Evolutionary conservation across 345 rosid genomes (phyloP).

Genomic region (Salix suchowensis): DNA sequence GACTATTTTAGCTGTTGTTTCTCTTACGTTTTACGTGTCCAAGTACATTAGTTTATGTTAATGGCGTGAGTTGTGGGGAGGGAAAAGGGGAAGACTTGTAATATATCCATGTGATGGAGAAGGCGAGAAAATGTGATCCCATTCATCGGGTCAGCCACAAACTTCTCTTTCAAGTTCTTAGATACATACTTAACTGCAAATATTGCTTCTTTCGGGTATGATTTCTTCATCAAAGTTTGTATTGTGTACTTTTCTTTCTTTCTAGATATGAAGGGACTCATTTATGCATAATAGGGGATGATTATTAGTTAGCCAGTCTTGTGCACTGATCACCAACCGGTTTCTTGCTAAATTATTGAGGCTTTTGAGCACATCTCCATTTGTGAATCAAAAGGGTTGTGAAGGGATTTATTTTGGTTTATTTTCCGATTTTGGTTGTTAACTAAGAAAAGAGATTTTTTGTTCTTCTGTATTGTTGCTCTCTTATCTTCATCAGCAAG

Average conservation of each 20-base stretch:
- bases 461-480: no score
- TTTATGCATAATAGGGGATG: no score
- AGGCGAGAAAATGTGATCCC: not conserved
- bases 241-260: not conserved
- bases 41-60: not conserved
- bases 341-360: no score
- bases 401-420: no score
- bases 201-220: not conserved
- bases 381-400: no score
- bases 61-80: conserved; percentile 2
- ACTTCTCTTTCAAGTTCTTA: no score
- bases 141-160: not conserved
- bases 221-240: not conserved
- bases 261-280: not conserved
- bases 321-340: no score
- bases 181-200: not conserved
- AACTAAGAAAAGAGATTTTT: no score
- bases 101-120: not conserved
- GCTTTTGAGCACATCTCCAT: no score
- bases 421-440: no score
- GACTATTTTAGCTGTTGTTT: not conserved
- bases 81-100: not conserved
- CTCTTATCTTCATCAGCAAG: no score
- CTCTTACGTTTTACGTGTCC: not conserved
- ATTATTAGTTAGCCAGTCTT: no score